Evolutionary conservation across 139 green algal genomes (phyloP), one percentile per base, ranked within the genome.

Genomic region (Diplosphaera chodatii): DNA sequence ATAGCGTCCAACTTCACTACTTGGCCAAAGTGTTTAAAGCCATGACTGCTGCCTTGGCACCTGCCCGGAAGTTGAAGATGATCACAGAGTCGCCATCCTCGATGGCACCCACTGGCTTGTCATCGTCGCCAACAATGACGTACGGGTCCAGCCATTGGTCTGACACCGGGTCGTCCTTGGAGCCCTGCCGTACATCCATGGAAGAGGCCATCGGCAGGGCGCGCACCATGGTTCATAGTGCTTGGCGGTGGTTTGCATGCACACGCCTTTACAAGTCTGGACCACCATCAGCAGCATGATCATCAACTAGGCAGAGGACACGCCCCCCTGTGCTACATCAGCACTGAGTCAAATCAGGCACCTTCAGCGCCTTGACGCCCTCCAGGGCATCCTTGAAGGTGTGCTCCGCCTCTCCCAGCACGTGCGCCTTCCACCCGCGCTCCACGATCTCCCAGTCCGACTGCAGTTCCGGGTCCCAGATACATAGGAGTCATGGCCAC

Each of bases 401-500:
- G 85, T 96, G 41, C 18, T 80, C 82, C 1, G 90, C 91, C 81
- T 95, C 86, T 48, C 93, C 93, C 70, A 98, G 84, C 64, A 97
- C 85, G 76, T 97, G 91, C 25, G 93, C 91, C 23, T 97, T 76
- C 88, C 89, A 98, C 1, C 93, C 93, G 20, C 86, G 80, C 84
- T 98, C 87, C 40, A 98, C 93, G 34, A 98, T 97, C 40, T 82
- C 79, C 94, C 94, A 98, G 83, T 98, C 92, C 4, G 92, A 88
- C 89, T 96, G 79, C 29, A 63, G 37, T 13, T 21, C 37, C 10
- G 37, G n/a, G n/a, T n/a, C n/a, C n/a, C n/a, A n/a, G n/a, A n/a
- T n/a, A n/a, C n/a, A n/a, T n/a, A n/a, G n/a, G n/a, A n/a, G n/a
- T n/a, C n/a, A n/a, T n/a, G n/a, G n/a, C n/a, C n/a, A n/a, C n/a